phyloP scores from a whole-genome alignment of 768 basidiomycete genomes.

The Cyclocybe cylindracea region DNA sequence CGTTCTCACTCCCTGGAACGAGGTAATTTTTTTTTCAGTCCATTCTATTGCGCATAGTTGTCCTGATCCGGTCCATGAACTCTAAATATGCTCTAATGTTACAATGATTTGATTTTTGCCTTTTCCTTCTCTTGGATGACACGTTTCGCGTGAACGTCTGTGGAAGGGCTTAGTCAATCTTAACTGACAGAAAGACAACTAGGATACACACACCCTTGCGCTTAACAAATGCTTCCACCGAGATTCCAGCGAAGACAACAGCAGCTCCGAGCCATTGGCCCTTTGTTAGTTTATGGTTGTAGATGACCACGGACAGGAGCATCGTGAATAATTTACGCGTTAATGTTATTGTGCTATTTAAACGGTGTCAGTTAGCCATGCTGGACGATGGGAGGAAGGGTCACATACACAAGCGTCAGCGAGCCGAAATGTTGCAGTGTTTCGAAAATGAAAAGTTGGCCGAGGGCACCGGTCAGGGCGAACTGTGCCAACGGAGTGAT shows the following conservation, averaged over 20 bases:
- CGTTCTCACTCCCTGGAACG: constrained; percentile 6
- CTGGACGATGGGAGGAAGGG: neutral
- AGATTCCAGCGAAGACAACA: constrained; percentile 95
- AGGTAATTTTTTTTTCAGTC: neutral
- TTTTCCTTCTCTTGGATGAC: constrained; percentile 84
- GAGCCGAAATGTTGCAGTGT: constrained; percentile 91
- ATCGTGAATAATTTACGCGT: constrained; percentile 98
- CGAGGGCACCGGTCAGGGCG: constrained; percentile 87
- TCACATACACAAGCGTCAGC: constrained; percentile 75
- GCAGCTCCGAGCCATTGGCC: constrained; percentile 95
- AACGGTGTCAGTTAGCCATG: constrained; percentile 10
- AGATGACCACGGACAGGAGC: constrained; percentile 91
- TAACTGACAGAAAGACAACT: constrained; percentile 4
- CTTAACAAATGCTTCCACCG: constrained; percentile 90
- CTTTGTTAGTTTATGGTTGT: constrained; percentile 77
- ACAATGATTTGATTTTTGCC: constrained; percentile 79
- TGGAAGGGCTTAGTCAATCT: constrained; percentile 2
- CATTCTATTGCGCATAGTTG: neutral
- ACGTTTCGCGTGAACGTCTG: constrained; percentile 80
- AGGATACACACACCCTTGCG: constrained; percentile 62
- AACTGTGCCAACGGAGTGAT: constrained; percentile 78
- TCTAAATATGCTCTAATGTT: constrained; percentile 31
- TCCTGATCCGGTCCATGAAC: constrained; percentile 10
- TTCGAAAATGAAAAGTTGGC: constrained; percentile 98
- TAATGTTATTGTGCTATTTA: constrained; percentile 82